A percentile compares a stretch with the other conserved stretches of the same genome.
These are phyloP conservation scores for Fusarium avenaceum DNA, from an alignment of 2,329 filamentous ascomycete species.

Conservation along the genomic window DNA sequence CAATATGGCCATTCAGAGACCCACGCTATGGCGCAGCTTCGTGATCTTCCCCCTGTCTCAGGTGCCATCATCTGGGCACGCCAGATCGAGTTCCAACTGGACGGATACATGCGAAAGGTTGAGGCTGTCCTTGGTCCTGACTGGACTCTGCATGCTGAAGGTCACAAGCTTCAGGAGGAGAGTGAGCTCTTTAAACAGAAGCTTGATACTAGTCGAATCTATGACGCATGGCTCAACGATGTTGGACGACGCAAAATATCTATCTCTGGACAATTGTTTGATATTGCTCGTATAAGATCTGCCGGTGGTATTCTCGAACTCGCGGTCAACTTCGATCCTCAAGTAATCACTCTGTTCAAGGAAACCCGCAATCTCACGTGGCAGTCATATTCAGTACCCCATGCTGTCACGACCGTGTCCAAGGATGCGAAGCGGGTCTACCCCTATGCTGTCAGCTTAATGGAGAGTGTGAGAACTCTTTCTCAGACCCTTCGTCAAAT, in stretches of 20 bases:
- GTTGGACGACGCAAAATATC: slow-evolving; percentile 89
- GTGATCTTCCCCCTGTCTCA: slow-evolving; percentile 94
- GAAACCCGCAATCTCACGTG: slow-evolving; percentile 96
- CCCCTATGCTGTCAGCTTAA: slow-evolving; percentile 95
- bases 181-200: slow-evolving; percentile 96
- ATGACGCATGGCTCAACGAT: slow-evolving; percentile 94
- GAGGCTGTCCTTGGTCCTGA: slow-evolving; percentile 95
- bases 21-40: slow-evolving; percentile 97
- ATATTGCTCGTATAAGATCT: slow-evolving; percentile 88
- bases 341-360: slow-evolving; percentile 98
- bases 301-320: slow-evolving; percentile 90
- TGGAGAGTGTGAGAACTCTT: slow-evolving; percentile 97
- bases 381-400: slow-evolving; percentile 94
- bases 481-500: slow-evolving; percentile 90
- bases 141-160: slow-evolving; percentile 94
- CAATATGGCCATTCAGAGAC: slow-evolving; percentile 99
- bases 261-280: slow-evolving; percentile 92
- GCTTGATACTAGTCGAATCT: slow-evolving; percentile 92
- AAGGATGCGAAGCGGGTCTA: slow-evolving; percentile 99
- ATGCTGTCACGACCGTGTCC: slow-evolving; percentile 93
- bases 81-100: slow-evolving; percentile 95
- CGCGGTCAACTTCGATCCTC: slow-evolving; percentile 94
- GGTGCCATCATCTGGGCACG: slow-evolving; percentile 98
- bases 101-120: slow-evolving; percentile 99
- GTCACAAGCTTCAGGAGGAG: slow-evolving; percentile 92